Evolutionary conservation across 2,329 filamentous ascomycete genomes (phyloP).

Genomic region (Phyllosticta paracitricarpa): DNA sequence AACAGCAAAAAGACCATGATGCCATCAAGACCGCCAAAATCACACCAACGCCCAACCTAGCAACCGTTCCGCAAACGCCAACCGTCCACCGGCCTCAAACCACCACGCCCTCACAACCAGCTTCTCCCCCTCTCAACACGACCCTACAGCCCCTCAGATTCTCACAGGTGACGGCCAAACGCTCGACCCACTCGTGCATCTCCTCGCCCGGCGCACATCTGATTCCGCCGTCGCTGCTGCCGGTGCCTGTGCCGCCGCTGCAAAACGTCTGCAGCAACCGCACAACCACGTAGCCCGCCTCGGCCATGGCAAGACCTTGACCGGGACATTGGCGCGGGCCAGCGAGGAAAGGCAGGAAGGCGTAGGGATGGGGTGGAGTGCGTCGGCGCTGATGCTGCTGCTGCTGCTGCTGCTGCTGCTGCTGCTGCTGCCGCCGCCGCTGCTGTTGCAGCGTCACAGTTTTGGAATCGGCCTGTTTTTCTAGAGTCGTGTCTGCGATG

Average conservation of each 20-base stretch:
- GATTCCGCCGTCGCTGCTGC: neutral
- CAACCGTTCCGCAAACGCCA: no score
- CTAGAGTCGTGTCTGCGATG: no score
- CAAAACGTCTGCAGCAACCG: conserved; percentile 14
- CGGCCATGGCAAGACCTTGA: conserved; percentile 15
- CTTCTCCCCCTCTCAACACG: neutral
- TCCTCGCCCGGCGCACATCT: neutral
- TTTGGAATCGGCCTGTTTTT: neutral
- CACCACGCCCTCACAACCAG: neutral
- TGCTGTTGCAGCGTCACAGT: neutral
- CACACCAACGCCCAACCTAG: no score
- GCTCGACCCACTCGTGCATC: neutral
- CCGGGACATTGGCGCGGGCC: conserved; percentile 27
- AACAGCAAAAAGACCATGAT: no score
- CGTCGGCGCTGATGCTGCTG: conserved; percentile 16
- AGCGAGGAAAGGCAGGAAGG: conserved; percentile 30
- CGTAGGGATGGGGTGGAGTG: conserved; percentile 18
- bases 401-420: neutral
- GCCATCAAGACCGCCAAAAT: no score
- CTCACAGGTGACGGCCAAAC: neutral
- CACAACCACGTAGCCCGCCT: conserved; percentile 11
- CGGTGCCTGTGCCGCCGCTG: neutral
- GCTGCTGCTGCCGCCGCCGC: neutral
- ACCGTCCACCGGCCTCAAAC: neutral
- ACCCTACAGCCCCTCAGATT: neutral